These are phyloP conservation scores for Fusarium goolgardi DNA, from an alignment of 2,329 filamentous ascomycete genomes.

Conservation along the genomic window DNA sequence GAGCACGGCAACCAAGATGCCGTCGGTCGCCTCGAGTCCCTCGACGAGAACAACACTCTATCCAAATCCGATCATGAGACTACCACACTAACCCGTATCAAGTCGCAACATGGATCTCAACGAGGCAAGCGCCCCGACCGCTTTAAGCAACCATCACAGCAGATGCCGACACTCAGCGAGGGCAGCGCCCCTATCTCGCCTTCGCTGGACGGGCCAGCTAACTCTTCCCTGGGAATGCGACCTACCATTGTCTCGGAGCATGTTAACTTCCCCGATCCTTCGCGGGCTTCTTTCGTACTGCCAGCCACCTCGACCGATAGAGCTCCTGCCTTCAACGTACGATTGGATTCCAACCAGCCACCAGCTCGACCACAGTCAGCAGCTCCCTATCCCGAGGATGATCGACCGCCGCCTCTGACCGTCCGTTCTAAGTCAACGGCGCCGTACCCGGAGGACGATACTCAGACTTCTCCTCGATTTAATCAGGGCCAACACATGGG, in stretches of 20 bases:
- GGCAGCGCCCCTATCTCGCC: slow-evolving; percentile 49
- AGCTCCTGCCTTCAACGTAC: slow-evolving; percentile 64
- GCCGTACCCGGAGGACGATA: slow-evolving; percentile 76
- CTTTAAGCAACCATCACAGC: slow-evolving; percentile 62
- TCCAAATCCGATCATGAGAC: slow-evolving; percentile 94
- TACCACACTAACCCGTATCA: slow-evolving; percentile 88
- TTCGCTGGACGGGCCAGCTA: slow-evolving; percentile 39
- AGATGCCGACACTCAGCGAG: slow-evolving; percentile 65
- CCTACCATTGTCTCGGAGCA: slow-evolving; percentile 55
- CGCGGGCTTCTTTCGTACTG: slow-evolving; percentile 54
- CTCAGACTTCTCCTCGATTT: slow-evolving; percentile 54
- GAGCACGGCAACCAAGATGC: slow-evolving; percentile 95
- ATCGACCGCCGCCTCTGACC: slow-evolving; percentile 64
- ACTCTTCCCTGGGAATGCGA: slow-evolving; percentile 56
- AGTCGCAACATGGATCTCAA: slow-evolving; percentile 79
- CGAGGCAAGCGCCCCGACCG: slow-evolving; percentile 70
- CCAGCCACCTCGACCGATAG: slow-evolving; percentile 49
- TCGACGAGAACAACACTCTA: slow-evolving; percentile 83
- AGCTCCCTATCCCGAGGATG: slow-evolving; percentile 78
- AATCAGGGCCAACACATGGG: slow-evolving; percentile 63
- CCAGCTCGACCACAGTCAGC: slow-evolving; percentile 63
- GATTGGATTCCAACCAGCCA: slow-evolving; percentile 54
- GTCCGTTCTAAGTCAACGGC: slow-evolving; percentile 62
- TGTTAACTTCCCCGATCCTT: slow-evolving; percentile 61
- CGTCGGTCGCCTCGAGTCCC: slow-evolving; percentile 80